These are phyloP conservation scores for Rhododendron henanense DNA, from an alignment of 148 eudicot genomes.

Conservation along the genomic window DNA sequence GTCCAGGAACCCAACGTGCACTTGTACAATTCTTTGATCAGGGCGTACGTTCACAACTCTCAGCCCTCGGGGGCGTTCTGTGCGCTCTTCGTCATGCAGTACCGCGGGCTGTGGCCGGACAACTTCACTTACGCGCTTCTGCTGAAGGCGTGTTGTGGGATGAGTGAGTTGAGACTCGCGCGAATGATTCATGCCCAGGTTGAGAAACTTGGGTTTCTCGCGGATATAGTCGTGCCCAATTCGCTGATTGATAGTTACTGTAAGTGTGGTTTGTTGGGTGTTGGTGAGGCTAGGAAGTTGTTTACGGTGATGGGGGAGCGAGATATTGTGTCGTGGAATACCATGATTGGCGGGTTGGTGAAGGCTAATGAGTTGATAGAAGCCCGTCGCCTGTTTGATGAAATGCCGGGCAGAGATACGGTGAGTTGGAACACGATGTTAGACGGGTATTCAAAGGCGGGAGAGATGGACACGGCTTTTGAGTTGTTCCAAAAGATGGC, in stretches of 20 bases:
- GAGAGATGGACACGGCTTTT: slow-evolving; percentile 53
- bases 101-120: slow-evolving; percentile 48
- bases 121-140: slow-evolving; percentile 66
- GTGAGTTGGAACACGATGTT: slow-evolving; percentile 85
- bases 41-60: slow-evolving; percentile 46
- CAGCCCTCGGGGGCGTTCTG: slow-evolving; percentile 41
- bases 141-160: slow-evolving; percentile 51
- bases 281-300: slow-evolving; percentile 51
- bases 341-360: slow-evolving; percentile 54
- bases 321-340: slow-evolving; percentile 80
- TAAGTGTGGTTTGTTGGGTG: slow-evolving; percentile 59
- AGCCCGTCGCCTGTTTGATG: slow-evolving; percentile 64
- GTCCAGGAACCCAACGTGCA: slow-evolving; percentile 55
- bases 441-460: slow-evolving; percentile 68
- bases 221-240: slow-evolving; percentile 72
- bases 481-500: slow-evolving; percentile 61
- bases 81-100: slow-evolving; percentile 45
- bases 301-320: slow-evolving; percentile 51
- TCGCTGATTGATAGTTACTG: slow-evolving; percentile 75
- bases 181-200: slow-evolving; percentile 63
- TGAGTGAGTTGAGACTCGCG: slow-evolving; percentile 31
- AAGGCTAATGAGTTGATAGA: slow-evolving; percentile 38
- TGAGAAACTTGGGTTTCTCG: slow-evolving; percentile 52
- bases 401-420: slow-evolving; percentile 76
- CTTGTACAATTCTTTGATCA: slow-evolving; percentile 59